phyloP scores from a whole-genome alignment of 768 basidiomycete species.

The Multifurca ochricompacta region DNA sequence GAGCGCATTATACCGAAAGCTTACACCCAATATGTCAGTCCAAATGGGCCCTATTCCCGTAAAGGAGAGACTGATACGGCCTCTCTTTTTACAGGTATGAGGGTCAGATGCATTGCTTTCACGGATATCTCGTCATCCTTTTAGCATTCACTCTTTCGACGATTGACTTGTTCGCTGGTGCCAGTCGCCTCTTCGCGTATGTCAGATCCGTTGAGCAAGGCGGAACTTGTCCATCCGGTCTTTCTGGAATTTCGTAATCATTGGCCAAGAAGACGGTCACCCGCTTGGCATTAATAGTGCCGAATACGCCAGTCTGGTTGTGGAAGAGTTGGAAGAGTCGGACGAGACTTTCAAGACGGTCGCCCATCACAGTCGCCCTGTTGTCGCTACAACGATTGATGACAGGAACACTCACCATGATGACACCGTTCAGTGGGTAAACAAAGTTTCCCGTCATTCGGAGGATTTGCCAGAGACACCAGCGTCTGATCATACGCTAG shows the following conservation, averaged over 20 bases:
- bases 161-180: slow-evolving; percentile 45
- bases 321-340: slow-evolving; percentile 48
- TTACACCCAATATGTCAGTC: slow-evolving; percentile 78
- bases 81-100: slow-evolving; percentile 48
- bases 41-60: slow-evolving; percentile 27
- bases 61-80: neutral
- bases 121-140: slow-evolving; percentile 52
- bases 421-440: slow-evolving; percentile 48
- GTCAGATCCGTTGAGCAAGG: slow-evolving; percentile 28
- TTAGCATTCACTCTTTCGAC: slow-evolving; percentile 39
- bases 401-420: slow-evolving; percentile 23
- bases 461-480: slow-evolving; percentile 39
- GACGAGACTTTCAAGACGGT: slow-evolving; percentile 39
- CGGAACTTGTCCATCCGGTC: slow-evolving; percentile 37
- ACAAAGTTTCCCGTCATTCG: slow-evolving; percentile 35
- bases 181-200: slow-evolving; percentile 47
- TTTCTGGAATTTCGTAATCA: slow-evolving; percentile 52
- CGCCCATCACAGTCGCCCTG: neutral
- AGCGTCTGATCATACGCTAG: slow-evolving; percentile 47
- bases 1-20: slow-evolving; percentile 63
- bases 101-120: slow-evolving; percentile 49
- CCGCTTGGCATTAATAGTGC: slow-evolving; percentile 21
- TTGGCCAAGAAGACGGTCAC: slow-evolving; percentile 36
- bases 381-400: slow-evolving; percentile 1
- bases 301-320: slow-evolving; percentile 55